Conservation (phyloP, 1,139 yeast species). For the Saccharomyces hybrid region DNA sequence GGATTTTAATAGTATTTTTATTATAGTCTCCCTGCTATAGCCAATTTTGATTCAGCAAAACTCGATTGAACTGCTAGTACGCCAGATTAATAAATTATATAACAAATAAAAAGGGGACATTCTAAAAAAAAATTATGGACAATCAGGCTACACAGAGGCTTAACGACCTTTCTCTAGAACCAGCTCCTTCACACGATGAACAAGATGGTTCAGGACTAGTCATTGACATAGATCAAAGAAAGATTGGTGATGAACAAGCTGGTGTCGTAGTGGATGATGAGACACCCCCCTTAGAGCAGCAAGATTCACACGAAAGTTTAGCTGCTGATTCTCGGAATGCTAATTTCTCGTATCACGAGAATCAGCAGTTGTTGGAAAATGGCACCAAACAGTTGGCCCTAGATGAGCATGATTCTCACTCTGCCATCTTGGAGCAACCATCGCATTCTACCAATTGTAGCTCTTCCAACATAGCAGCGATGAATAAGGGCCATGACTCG, state of each 20-base stretch:
- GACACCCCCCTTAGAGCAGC: background rate
- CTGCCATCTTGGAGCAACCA: constrained; percentile 16
- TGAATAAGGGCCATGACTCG: background rate
- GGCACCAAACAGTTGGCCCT: constrained; percentile 29
- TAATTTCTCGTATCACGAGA: constrained; percentile 30
- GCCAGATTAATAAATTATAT: background rate
- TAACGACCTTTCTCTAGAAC: constrained; percentile 3
- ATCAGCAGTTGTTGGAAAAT: constrained; percentile 25
- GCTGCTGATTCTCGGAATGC: constrained; percentile 12
- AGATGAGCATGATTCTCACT: constrained; percentile 12
- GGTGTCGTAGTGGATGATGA: constrained; percentile 3
- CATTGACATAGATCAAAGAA: constrained; percentile 6
- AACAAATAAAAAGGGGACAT: background rate
- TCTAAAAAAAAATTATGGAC: background rate
- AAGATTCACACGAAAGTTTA: background rate
- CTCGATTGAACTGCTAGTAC: background rate
- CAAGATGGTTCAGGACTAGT: constrained; percentile 12
- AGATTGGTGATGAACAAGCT: constrained; percentile 2
- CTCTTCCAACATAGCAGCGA: background rate
- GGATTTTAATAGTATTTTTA: background rate
- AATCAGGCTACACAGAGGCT: constrained; percentile 1
- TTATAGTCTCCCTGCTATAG: background rate
- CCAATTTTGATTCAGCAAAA: background rate
- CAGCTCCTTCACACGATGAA: constrained; percentile 5
- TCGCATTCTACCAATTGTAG: constrained; percentile 1